Evolutionary conservation across 257 asterid species (phyloP), one percentile per base, ranked within the genome.

Genomic region (Solanum etuberosum): DNA sequence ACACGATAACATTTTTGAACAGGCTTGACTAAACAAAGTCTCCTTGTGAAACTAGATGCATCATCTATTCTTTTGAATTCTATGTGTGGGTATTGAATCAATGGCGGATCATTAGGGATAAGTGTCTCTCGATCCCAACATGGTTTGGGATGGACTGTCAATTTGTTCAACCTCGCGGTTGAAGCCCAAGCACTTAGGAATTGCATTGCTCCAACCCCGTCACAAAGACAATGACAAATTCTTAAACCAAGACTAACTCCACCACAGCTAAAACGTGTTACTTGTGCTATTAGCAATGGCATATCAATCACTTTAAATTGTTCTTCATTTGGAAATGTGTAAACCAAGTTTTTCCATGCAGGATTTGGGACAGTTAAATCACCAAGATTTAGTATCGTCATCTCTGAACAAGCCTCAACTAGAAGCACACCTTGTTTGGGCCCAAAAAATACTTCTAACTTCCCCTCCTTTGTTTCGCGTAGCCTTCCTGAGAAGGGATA

Each of bases 121-220:
- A 96, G 93, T n/a, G 89, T 43, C 61, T 96, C 97, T 10, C 98
- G 85, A 63, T 93, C 98, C 99, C 99, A 96, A 72, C 97, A 89
- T 10, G 98, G 98, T 12, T 32, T 73, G 0, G 98, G 96, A 37
- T 87, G 88, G 20, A 84, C 48, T 3, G 90, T 92, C 89, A 95
- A 73, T 8, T 88, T 83, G n/a, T 97, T 96, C 5, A 88, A 21
- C 88, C 89, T 95, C 3, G 96, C 93, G 0, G 96, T 95, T 59
- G 91, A 87, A 23, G 99, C 97, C 99, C 99, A 96, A 10, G 99
- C 95, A 29, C 59, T 87, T 11, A 95, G 89, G 61, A 96, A 94
- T 88, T 96, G 98, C 98, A 96, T 95, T 15, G 98, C 99, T 25
- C 99, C 99, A 29, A 94, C 91, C 61, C 99, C 99, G 67, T 96